These are phyloP conservation scores for Passalora sequoiae DNA, from an alignment of 2,329 filamentous ascomycete genomes.

Conservation along the genomic window DNA sequence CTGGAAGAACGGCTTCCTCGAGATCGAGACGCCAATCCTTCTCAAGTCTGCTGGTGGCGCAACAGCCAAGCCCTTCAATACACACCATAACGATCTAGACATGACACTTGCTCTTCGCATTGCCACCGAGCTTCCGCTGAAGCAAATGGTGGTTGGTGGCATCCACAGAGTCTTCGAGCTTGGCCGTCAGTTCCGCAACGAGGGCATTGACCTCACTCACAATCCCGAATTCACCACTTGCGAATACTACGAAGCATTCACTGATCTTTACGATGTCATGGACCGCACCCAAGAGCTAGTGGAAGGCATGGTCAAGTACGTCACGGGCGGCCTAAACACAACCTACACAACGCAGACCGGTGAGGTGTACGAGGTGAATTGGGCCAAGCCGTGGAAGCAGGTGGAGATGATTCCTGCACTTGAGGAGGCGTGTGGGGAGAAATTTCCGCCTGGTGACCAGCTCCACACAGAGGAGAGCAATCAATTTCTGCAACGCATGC, in stretches of 20 bases:
- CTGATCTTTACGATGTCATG: constrained; percentile 86
- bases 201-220: constrained; percentile 86
- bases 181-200: constrained; percentile 92
- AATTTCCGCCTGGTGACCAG: constrained; percentile 83
- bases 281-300: constrained; percentile 89
- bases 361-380: constrained; percentile 87
- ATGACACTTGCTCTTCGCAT: constrained; percentile 94
- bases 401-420: constrained; percentile 94
- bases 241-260: constrained; percentile 90
- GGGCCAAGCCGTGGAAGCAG: constrained; percentile 87
- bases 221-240: constrained; percentile 98
- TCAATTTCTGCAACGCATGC: constrained; percentile 74
- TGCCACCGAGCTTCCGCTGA: constrained; percentile 92
- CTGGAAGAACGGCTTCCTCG: constrained; percentile 76
- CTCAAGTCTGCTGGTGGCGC: constrained; percentile 93
- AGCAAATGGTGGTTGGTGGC: constrained; percentile 92
- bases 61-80: constrained; percentile 90
- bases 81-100: constrained; percentile 91
- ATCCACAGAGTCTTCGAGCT: constrained; percentile 94
- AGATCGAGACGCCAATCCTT: constrained; percentile 97
- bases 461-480: constrained; percentile 86
- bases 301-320: constrained; percentile 77
- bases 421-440: constrained; percentile 84
- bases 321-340: constrained; percentile 58
- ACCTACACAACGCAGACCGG: constrained; percentile 81